These are phyloP conservation scores for Chaetomium cochliodes DNA, from an alignment of 495 filamentous ascomycete genomes.

Conservation along the genomic window DNA sequence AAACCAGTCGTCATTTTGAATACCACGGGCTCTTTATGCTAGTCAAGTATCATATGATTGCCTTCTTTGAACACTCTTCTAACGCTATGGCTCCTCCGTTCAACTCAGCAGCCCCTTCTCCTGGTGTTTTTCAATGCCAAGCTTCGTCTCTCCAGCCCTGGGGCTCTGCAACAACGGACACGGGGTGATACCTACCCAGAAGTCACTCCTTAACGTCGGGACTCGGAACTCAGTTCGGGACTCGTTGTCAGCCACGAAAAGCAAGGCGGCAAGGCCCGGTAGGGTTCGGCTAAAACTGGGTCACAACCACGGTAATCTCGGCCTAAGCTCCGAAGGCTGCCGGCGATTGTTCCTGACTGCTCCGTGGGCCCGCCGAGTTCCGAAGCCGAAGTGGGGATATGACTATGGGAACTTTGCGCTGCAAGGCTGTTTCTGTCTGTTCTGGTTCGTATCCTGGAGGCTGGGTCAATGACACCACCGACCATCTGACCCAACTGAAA, in stretches of 20 bases:
- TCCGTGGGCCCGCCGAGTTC: conserved; percentile 18
- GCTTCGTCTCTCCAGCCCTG: background rate
- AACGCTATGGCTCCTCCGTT: too few relatives aligned
- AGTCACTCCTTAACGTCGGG: conserved; percentile 23
- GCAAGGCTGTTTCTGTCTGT: background rate
- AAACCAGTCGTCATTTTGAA: too few relatives aligned
- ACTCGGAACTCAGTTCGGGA: conserved; percentile 6
- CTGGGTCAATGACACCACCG: background rate
- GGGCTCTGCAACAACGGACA: background rate
- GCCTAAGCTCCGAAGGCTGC: conserved; percentile 5
- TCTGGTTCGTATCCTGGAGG: background rate
- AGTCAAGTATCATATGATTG: too few relatives aligned
- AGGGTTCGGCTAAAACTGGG: conserved; percentile 24
- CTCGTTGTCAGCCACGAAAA: conserved; percentile 21
- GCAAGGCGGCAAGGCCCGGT: conserved; percentile 23
- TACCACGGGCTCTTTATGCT: too few relatives aligned
- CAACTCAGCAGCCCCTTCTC: too few relatives aligned
- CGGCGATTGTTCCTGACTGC: background rate
- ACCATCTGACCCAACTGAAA: too few relatives aligned
- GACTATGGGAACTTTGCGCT: too few relatives aligned
- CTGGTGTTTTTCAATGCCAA: background rate
- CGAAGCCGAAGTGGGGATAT: conserved; percentile 8
- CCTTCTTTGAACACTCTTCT: too few relatives aligned
- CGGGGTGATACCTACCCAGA: background rate
- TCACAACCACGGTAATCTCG: conserved; percentile 26